Percentiles rank a stretch among this genome's conserved stretches.
Conservation (phyloP, 139 green algal species). For the Chlorella sp. region DNA sequence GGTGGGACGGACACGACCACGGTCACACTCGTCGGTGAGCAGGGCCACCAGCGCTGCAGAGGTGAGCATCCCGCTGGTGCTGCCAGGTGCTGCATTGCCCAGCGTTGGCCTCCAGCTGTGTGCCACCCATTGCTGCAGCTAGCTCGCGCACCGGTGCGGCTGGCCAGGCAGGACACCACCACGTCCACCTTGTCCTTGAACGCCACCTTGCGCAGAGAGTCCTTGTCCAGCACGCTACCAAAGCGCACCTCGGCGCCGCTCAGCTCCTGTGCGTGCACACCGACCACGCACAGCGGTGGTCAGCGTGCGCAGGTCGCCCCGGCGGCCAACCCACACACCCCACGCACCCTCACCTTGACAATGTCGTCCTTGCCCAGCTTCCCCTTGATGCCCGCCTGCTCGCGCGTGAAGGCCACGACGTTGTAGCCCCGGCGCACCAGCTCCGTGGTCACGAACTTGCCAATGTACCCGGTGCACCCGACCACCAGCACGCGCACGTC, state of each 20-base stretch:
- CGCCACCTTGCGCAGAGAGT: slow-evolving; percentile 47
- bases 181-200: slow-evolving; percentile 87
- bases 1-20: too few relatives aligned
- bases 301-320: too few relatives aligned
- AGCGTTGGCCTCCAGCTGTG: too few relatives aligned
- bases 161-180: slow-evolving; percentile 96
- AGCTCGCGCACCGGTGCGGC: slow-evolving; percentile 84
- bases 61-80: too few relatives aligned
- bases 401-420: slow-evolving; percentile 78
- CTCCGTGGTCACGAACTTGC: slow-evolving; percentile 71
- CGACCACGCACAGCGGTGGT: too few relatives aligned
- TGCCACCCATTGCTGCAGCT: too few relatives aligned
- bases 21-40: too few relatives aligned
- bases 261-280: slow-evolving; percentile 75
- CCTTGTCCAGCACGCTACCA: slow-evolving; percentile 70
- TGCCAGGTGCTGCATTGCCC: too few relatives aligned
- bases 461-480: slow-evolving; percentile 94
- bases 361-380: slow-evolving; percentile 74
- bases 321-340: too few relatives aligned
- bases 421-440: slow-evolving; percentile 64
- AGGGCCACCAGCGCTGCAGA: too few relatives aligned
- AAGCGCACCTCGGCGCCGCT: slow-evolving; percentile 81
- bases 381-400: slow-evolving; percentile 87
- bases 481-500: slow-evolving; percentile 6
- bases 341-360: slow-evolving; percentile 41